Evolutionary conservation across 1,284 basidiomycete species (phyloP).

Genomic region (Rhodotorula sp.): DNA sequence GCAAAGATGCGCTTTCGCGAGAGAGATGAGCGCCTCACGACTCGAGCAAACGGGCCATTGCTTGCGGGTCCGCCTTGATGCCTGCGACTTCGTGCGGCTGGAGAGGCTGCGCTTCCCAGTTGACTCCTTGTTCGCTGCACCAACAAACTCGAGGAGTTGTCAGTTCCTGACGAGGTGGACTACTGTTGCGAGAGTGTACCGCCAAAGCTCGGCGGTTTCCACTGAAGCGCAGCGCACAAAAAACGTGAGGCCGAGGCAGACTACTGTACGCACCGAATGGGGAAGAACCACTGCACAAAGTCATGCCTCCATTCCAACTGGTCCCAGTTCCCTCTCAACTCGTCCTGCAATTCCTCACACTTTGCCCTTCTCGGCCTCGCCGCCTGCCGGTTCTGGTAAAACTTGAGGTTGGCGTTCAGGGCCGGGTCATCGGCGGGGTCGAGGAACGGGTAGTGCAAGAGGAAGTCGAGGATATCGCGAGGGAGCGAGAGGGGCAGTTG

Average conservation of each 20-base stretch:
- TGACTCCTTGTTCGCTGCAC: slow-evolving; percentile 33
- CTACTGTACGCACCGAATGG: slow-evolving; percentile 19
- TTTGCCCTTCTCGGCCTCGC: slow-evolving; percentile 9
- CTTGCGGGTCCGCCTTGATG: slow-evolving; percentile 6
- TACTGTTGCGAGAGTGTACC: too few relatives aligned
- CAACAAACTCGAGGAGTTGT: too few relatives aligned
- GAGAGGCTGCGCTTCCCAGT: slow-evolving; percentile 31
- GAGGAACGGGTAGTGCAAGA: slow-evolving; percentile 14
- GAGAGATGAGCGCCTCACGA: slow-evolving; percentile 4
- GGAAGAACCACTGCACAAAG: slow-evolving; percentile 35
- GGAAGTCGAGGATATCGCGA: slow-evolving; percentile 26
- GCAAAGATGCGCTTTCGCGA: background rate
- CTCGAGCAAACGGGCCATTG: slow-evolving; percentile 23
- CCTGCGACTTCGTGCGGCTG: slow-evolving; percentile 20
- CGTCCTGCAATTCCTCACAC: slow-evolving; percentile 23
- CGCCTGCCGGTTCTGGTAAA: slow-evolving; percentile 19
- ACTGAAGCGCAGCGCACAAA: too few relatives aligned
- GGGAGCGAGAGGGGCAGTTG: slow-evolving; percentile 16
- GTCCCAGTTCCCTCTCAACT: slow-evolving; percentile 26
- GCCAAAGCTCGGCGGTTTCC: too few relatives aligned
- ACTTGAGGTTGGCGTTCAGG: slow-evolving; percentile 9
- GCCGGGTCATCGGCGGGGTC: background rate
- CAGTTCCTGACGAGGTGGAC: too few relatives aligned
- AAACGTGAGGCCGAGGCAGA: too few relatives aligned
- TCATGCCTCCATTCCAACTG: slow-evolving; percentile 31